A percentile compares a stretch with the other conserved stretches of the same genome.
Conservation (phyloP, 495 filamentous ascomycete species). For the Terfezia boudieri region DNA sequence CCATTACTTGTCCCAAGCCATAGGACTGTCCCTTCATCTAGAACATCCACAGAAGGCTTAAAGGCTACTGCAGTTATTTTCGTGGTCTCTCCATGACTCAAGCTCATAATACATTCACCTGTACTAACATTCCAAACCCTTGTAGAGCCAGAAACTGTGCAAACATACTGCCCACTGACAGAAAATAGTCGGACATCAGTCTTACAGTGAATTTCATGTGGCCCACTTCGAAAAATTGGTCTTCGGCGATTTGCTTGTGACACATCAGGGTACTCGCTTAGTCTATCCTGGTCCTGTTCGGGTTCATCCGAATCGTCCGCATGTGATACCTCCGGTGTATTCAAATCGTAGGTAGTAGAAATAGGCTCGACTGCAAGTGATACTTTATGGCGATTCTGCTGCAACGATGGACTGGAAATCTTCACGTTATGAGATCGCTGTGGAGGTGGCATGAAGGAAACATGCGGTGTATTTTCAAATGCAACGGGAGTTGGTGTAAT, state of each 20-base stretch:
- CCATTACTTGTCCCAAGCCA: conserved; percentile 81
- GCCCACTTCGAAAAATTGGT: conserved; percentile 46
- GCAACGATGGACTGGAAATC: neutral
- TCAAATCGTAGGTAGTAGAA: conserved; percentile 4
- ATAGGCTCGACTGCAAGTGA: conserved; percentile 3
- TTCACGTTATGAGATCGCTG: neutral
- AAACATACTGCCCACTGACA: conserved; percentile 69
- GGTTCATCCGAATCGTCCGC: conserved; percentile 21
- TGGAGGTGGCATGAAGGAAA: neutral
- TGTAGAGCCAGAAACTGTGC: conserved; percentile 63
- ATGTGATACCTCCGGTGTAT: conserved; percentile 10
- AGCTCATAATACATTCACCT: conserved; percentile 56
- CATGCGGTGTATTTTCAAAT: neutral
- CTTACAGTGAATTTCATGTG: conserved; percentile 53
- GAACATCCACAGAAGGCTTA: conserved; percentile 48
- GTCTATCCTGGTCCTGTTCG: conserved; percentile 11
- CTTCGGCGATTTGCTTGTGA: conserved; percentile 67
- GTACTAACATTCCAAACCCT: conserved; percentile 67
- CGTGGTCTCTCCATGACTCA: conserved; percentile 55
- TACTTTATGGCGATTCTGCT: conserved; percentile 1
- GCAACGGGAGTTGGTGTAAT: neutral
- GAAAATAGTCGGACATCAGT: conserved; percentile 68
- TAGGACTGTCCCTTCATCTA: conserved; percentile 60
- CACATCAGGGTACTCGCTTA: conserved; percentile 55
- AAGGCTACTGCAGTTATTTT: conserved; percentile 65